Percentiles rank a stretch among this genome's conserved stretches.
These are phyloP conservation scores for Mortierella polycephala DNA, from an alignment of 371 early-diverging fungal species.

Conservation along the genomic window DNA sequence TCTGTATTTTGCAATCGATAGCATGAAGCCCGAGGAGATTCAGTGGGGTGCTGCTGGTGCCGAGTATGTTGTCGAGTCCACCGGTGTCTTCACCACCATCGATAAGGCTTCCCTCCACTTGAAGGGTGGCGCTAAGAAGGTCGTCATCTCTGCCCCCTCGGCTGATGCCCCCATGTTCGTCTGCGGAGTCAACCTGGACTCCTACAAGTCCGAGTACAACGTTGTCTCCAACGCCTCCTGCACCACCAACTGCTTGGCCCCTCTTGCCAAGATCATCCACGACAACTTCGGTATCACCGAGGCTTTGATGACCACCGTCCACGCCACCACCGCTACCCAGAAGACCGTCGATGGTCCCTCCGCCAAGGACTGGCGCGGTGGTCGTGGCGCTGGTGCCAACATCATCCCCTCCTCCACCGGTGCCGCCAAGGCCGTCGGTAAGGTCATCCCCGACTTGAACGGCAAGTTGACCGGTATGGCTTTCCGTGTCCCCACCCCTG, in stretches of 20 bases:
- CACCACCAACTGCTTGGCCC: conserved; percentile 99
- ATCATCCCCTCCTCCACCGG: conserved; percentile 99
- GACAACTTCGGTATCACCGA: conserved; percentile 93
- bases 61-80: conserved; percentile 98
- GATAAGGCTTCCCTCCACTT: conserved; percentile 93
- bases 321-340: conserved; percentile 99
- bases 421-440: conserved; percentile 99
- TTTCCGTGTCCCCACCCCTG: conserved; percentile 97
- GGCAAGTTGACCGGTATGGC: conserved; percentile 99
- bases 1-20: conserved; percentile 71
- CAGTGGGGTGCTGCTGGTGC: conserved; percentile 93
- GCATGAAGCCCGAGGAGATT: conserved; percentile 84
- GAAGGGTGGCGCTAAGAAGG: conserved; percentile 96
- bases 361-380: conserved; percentile 96
- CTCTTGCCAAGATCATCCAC: conserved; percentile 98
- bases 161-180: conserved; percentile 90
- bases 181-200: conserved; percentile 94
- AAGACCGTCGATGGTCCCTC: conserved; percentile 99
- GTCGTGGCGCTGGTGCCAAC: conserved; percentile 97
- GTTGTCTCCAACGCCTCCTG: conserved; percentile 99
- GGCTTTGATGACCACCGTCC: conserved; percentile 97
- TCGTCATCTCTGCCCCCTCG: conserved; percentile 99
- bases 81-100: conserved; percentile 96
- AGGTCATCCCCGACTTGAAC: conserved; percentile 97
- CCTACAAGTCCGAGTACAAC: conserved; percentile 85